Base-by-base conservation (phyloP, 176 grass and related monocot genomes). In the Oryza rufipogon region DNA sequence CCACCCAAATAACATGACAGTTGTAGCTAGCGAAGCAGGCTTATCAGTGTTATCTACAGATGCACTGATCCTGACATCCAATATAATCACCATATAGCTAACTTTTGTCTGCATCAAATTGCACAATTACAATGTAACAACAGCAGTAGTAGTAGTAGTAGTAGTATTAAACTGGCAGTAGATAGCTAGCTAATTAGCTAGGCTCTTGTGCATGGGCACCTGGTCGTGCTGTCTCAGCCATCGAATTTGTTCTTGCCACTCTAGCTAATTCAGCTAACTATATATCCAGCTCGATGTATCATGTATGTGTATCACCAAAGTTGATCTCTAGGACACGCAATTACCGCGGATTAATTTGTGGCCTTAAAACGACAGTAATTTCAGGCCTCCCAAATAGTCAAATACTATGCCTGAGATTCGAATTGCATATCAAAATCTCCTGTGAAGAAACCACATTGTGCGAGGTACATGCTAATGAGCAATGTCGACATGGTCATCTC, bases 401-500 rank as follows among this genome's bases (percentile, higher is more conserved):
- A 49, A 71, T 11, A 1, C 44, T 14, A 34, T 19, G 1, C 11
- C 1, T 10, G 64, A 19, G 48, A 63, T 58, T 17, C 23, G 1
- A 23, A 78, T 67, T 83, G 69, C 70, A 36, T 0, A 48, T 75
- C 39, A 70, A 48, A 47, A 69, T 75, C 70, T 26, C 68, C 19
- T 3, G 26, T 42, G 7, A 28, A 64, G 7, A 28, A 64, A 60
- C 74, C 17, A 30, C 13, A 73, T 66, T 58, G 75, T 33, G 84
- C 41, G 47, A 25, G 19, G 52, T 12, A 20, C 28, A 28, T 58
- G 54, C 7, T 77, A 51, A 61, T 52, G 49, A 76, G 51, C 41
- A 81, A 85, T 81, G 82, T 71, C 65, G 81, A 89, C 77, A 81
- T 71, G 77, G 7, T 63, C 17, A 47, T 12, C 17, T 33, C 10